phyloP scores from a whole-genome alignment of 2,329 filamentous ascomycete genomes.

The Pseudogymnoascus sp. region DNA sequence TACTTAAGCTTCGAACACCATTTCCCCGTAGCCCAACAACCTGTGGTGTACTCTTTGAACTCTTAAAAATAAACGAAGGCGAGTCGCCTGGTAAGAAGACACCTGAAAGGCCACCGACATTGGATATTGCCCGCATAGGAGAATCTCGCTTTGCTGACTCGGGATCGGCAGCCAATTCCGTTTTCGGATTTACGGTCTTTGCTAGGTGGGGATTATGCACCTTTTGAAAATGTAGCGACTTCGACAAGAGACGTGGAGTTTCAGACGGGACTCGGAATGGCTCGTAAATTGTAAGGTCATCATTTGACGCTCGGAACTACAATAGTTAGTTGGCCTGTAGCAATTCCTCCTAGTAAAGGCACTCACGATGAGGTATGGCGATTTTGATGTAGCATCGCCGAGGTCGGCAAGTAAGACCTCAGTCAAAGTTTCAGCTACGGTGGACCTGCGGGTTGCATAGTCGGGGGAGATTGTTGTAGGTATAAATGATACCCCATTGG shows the following conservation, averaged over 20 bases:
- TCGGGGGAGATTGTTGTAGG: slow-evolving; percentile 68
- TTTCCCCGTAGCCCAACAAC: slow-evolving; percentile 64
- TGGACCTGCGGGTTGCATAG: slow-evolving; percentile 59
- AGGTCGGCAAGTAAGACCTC: slow-evolving; percentile 81
- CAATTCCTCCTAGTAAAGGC: neutral
- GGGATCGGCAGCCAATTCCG: slow-evolving; percentile 40
- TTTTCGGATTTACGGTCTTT: slow-evolving; percentile 40
- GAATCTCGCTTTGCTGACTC: slow-evolving; percentile 34
- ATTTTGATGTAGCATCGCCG: slow-evolving; percentile 61
- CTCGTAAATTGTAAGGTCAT: slow-evolving; percentile 83
- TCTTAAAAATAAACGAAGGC: slow-evolving; percentile 75
- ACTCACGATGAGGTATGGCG: slow-evolving; percentile 74
- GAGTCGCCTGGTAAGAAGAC: slow-evolving; percentile 77
- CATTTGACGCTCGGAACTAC: slow-evolving; percentile 66
- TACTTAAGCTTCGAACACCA: slow-evolving; percentile 61
- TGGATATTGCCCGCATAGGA: slow-evolving; percentile 38
- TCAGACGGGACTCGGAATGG: slow-evolving; percentile 50
- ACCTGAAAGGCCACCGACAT: slow-evolving; percentile 69
- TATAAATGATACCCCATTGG: slow-evolving; percentile 69
- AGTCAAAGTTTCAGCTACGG: slow-evolving; percentile 61
- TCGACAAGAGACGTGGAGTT: slow-evolving; percentile 18
- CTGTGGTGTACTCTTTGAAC: slow-evolving; percentile 66
- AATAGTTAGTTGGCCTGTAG: neutral
- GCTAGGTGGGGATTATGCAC: slow-evolving; percentile 60
- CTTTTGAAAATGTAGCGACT: slow-evolving; percentile 67